phyloP scores from a whole-genome alignment of 1,284 basidiomycete species.

The Rhizoctonia solani region DNA sequence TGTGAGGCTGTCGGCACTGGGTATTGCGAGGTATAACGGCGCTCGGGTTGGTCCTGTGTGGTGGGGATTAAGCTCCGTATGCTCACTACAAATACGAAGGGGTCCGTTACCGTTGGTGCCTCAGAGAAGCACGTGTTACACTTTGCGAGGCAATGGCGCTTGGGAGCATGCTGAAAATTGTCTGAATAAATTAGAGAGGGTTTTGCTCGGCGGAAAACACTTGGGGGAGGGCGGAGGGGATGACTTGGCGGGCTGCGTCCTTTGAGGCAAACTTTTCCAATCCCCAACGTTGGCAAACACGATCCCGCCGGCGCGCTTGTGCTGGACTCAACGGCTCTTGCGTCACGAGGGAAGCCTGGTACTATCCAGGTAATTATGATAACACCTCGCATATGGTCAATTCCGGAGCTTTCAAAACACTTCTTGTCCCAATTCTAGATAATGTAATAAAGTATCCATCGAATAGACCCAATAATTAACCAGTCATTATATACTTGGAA shows the following conservation, averaged over 20 bases:
- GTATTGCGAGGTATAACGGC: conserved; percentile 14
- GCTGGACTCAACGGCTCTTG: conserved; percentile 24
- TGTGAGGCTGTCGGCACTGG: neutral
- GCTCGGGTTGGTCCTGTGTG: conserved; percentile 8
- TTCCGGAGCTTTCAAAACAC: neutral
- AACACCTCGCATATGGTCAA: neutral
- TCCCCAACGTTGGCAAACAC: conserved; percentile 24
- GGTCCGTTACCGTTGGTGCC: conserved; percentile 30
- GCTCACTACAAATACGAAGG: conserved; percentile 33
- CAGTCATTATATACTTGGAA: neutral
- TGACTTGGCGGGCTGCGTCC: conserved; percentile 8
- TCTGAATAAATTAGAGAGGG: neutral
- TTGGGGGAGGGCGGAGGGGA: neutral
- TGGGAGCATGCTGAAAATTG: conserved; percentile 11
- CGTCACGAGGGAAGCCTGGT: conserved; percentile 9
- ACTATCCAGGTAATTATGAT: conserved; percentile 4
- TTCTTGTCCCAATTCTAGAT: neutral
- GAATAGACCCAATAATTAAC: too few relatives aligned
- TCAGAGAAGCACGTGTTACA: conserved; percentile 28
- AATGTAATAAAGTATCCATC: neutral
- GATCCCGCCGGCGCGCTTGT: conserved; percentile 33
- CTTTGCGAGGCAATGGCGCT: conserved; percentile 9
- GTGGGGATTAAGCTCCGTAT: conserved; percentile 2
- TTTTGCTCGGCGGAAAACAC: too few relatives aligned
- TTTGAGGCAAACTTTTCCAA: conserved; percentile 2